phyloP scores from a whole-genome alignment of 208 protist species.

The Cochliopodium minus region DNA sequence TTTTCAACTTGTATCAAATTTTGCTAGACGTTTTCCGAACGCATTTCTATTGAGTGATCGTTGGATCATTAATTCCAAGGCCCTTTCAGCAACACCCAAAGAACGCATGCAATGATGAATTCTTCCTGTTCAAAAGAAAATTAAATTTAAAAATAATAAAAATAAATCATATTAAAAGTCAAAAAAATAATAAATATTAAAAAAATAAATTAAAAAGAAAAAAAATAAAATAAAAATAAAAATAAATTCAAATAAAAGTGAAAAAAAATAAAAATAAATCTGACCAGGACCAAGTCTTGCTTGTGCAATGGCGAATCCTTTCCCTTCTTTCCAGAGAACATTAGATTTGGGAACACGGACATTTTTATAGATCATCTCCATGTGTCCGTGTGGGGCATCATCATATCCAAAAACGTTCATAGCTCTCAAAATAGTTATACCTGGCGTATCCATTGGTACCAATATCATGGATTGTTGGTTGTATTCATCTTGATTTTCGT shows the following conservation, averaged over 20 bases:
- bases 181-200: background rate
- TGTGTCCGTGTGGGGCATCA: slow-evolving; percentile 40
- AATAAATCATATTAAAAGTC: background rate
- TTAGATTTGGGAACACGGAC: slow-evolving; percentile 39
- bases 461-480: slow-evolving; percentile 52
- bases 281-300: slow-evolving; percentile 13
- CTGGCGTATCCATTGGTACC: slow-evolving; percentile 44
- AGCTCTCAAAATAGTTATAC: slow-evolving; percentile 33
- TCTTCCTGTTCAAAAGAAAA: slow-evolving; percentile 44
- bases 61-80: slow-evolving; percentile 30
- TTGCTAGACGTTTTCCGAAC: slow-evolving; percentile 31
- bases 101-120: slow-evolving; percentile 69
- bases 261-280: background rate
- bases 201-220: background rate
- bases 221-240: slow-evolving; percentile 1
- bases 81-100: slow-evolving; percentile 42
- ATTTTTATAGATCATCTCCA: slow-evolving; percentile 31
- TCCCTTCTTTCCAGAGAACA: slow-evolving; percentile 42
- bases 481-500: slow-evolving; percentile 18
- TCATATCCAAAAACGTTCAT: slow-evolving; percentile 43
- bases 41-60: slow-evolving; percentile 17
- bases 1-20: too few relatives aligned
- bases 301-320: slow-evolving; percentile 54
- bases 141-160: slow-evolving; percentile 9
- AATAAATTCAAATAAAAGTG: slow-evolving; percentile 10